Evolutionary conservation across 179 eudicot species (phyloP).

Genomic region (Pouteria campechiana): DNA sequence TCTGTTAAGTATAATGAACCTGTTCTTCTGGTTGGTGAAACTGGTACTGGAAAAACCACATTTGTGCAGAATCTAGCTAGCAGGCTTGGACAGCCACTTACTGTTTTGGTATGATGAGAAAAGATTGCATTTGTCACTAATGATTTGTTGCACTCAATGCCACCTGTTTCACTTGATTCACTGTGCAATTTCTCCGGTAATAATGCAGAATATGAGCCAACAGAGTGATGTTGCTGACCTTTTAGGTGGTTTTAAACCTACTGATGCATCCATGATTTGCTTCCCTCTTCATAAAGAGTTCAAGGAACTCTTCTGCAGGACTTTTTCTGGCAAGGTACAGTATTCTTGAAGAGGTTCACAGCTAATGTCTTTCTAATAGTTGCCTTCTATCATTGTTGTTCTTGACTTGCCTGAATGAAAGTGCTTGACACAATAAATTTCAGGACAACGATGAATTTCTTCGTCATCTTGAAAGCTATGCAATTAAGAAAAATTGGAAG

Average conservation of each 20-base stretch:
- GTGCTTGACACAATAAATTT: slow-evolving; percentile 3
- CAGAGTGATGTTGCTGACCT: slow-evolving; percentile 95
- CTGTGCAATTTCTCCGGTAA: too few relatives aligned
- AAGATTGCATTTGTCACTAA: background rate
- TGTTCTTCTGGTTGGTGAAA: slow-evolving; percentile 93
- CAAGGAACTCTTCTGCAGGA: slow-evolving; percentile 35
- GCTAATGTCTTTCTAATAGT: background rate
- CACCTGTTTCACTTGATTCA: background rate
- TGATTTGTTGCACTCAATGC: background rate
- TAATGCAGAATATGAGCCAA: slow-evolving; percentile 98
- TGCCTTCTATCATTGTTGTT: background rate
- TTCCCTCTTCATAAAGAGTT: slow-evolving; percentile 73
- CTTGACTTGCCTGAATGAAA: slow-evolving; percentile 3
- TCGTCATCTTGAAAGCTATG: slow-evolving; percentile 24
- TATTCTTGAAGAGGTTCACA: background rate
- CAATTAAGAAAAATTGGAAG: slow-evolving; percentile 54
- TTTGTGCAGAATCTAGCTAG: slow-evolving; percentile 81
- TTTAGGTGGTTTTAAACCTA: slow-evolving; percentile 89
- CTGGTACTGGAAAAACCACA: slow-evolving; percentile 98
- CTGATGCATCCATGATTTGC: slow-evolving; percentile 64
- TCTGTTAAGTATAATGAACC: slow-evolving; percentile 85
- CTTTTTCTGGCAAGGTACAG: slow-evolving; percentile 60
- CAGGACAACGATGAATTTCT: slow-evolving; percentile 54
- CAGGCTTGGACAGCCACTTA: slow-evolving; percentile 82
- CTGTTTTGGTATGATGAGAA: slow-evolving; percentile 66